phyloP scores from a whole-genome alignment of 345 rosid species.

The Citrus unshiu region DNA sequence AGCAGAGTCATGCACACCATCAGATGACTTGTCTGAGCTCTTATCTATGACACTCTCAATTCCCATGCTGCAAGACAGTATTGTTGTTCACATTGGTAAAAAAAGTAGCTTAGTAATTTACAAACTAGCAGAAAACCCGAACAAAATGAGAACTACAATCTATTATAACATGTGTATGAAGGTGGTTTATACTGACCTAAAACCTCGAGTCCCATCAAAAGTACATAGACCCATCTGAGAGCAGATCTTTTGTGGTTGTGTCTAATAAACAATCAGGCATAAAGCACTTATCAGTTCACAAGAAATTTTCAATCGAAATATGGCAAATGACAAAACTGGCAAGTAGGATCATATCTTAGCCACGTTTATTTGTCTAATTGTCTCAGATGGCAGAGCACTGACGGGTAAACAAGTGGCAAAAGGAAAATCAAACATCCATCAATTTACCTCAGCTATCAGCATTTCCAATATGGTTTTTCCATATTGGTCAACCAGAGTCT shows the following conservation, averaged over 20 bases:
- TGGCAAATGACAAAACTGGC: not conserved
- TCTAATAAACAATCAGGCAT: conserved; percentile 27
- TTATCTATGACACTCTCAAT: conserved; percentile 58
- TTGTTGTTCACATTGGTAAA: not conserved
- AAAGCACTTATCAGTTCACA: not conserved
- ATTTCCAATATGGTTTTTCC: conserved; percentile 69
- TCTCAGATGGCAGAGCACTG: not conserved
- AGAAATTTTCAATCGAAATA: not conserved
- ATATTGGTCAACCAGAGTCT: conserved; percentile 56
- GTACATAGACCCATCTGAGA: conserved; percentile 76
- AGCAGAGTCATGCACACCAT: conserved; percentile 41
- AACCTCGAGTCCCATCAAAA: conserved; percentile 65
- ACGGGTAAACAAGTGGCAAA: not conserved
- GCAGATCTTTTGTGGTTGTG: conserved; percentile 69
- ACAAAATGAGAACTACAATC: not conserved
- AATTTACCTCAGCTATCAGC: conserved; percentile 53
- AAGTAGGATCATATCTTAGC: not conserved
- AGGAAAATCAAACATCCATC: not conserved
- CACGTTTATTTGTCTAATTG: not conserved
- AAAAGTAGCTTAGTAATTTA: not conserved
- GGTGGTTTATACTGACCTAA: conserved; percentile 43
- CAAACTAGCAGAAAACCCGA: not conserved
- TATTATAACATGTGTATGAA: not conserved
- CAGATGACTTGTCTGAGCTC: conserved; percentile 34
- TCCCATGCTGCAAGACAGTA: conserved; percentile 44